Base-by-base conservation (phyloP, 75 land plant genomes). In the Ceratopteris richardii region DNA sequence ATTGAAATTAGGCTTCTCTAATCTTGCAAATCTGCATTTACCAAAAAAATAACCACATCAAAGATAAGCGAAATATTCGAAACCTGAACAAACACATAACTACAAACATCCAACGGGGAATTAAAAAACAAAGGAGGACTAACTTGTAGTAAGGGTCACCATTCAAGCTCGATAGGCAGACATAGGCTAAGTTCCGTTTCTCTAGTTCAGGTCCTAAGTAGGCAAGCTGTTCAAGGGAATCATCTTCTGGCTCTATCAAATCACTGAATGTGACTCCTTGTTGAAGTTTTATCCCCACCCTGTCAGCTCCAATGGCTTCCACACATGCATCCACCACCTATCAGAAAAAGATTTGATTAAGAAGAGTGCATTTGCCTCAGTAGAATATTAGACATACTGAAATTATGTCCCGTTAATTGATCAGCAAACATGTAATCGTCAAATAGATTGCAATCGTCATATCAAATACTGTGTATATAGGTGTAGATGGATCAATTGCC, bases 221-320 rank as follows among this genome's bases (percentile, higher is more conserved):
- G 21, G 55, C 58, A 25, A 57, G 60, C 39, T 72, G 75, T 14
- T n/a, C 63, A 0, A 65, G 46, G 36, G 48, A 54, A 40, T 72
- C 75, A 41, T 72, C 75, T 63, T 72, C 75, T 20, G 75, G 68
- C 58, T 72, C 75, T 18, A 65, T 13, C 27, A 72, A n/a, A n/a
- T 40, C 63, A 43, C 75, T 72, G 63, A 72, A 72, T 53, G 75
- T 72, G 17, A 72, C 58, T 5, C 75, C 75, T 37, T 42, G 68
- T 30, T 72, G 68, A 0, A 72, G 58, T 47, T 72, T 72, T 31
- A 72, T 60, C 47, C 43, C 75, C 54, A 72, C 75, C 44, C 57
- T 72, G 50, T 54, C 20, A 19, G 75, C 37, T 40, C 75, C 75
- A 20, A 72, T 65, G 16, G 75, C 75, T 22, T 60, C 68, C 31